phyloP scores from a whole-genome alignment of 2,329 filamentous ascomycete species.

The Penicillium freii region DNA sequence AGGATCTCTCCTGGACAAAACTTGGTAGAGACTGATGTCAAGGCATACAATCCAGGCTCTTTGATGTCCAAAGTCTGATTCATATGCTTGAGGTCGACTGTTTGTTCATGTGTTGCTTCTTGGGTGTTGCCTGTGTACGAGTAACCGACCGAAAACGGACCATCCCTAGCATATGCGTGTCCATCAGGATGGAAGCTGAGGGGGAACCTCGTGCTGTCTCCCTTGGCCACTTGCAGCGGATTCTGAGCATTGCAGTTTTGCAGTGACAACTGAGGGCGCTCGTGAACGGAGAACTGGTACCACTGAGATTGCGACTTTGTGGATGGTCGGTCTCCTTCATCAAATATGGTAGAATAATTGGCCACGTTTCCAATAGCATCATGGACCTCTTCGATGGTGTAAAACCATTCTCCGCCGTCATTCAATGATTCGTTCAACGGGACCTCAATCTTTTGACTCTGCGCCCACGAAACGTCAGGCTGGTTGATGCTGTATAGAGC shows the following conservation, averaged over 20 bases:
- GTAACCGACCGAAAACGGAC: constrained; percentile 72
- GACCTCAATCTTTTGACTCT: constrained; percentile 70
- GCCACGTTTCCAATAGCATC: constrained; percentile 87
- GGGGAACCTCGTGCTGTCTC: constrained; percentile 65
- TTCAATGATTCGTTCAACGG: constrained; percentile 87
- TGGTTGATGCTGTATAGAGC: constrained; percentile 56
- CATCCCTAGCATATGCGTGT: constrained; percentile 56
- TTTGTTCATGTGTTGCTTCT: constrained; percentile 56
- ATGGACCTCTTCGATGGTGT: constrained; percentile 85
- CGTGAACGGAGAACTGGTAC: constrained; percentile 80
- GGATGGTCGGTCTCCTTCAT: constrained; percentile 65
- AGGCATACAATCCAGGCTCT: constrained; percentile 79
- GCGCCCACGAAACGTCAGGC: constrained; percentile 71
- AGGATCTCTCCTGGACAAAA: constrained; percentile 84
- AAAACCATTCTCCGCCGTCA: constrained; percentile 77
- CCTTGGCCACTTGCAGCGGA: constrained; percentile 80
- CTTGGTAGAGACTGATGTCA: constrained; percentile 75
- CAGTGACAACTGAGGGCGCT: constrained; percentile 73
- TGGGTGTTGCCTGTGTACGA: constrained; percentile 76
- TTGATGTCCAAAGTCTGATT: constrained; percentile 67
- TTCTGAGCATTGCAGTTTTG: constrained; percentile 73
- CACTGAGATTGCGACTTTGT: constrained; percentile 62
- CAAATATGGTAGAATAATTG: constrained; percentile 62
- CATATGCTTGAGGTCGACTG: constrained; percentile 55
- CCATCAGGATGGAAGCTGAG: constrained; percentile 66